phyloP scores from a whole-genome alignment of 805 yeast species.

The Starmerella bombi region DNA sequence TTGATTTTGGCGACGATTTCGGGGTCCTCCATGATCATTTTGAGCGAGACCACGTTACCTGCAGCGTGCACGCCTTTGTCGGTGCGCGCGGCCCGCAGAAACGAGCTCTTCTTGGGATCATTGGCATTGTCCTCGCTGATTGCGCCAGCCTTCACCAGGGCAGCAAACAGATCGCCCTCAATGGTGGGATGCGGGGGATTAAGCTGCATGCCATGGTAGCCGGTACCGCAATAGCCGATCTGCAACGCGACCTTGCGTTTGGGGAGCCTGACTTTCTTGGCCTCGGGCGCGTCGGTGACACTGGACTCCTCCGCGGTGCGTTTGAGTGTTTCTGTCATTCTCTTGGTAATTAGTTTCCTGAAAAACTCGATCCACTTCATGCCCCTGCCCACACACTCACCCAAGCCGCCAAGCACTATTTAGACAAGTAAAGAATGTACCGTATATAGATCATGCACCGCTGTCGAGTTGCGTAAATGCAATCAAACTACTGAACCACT shows the following conservation, averaged over 20 bases:
- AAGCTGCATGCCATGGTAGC: slow-evolving; percentile 91
- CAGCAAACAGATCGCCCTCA: slow-evolving; percentile 76
- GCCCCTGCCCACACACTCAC: no score
- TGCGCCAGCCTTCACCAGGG: slow-evolving; percentile 78
- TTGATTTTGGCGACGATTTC: slow-evolving; percentile 66
- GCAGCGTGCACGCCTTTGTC: slow-evolving; percentile 98
- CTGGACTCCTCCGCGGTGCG: slow-evolving; percentile 9
- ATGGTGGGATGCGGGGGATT: slow-evolving; percentile 82
- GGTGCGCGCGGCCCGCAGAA: slow-evolving; percentile 51
- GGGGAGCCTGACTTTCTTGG: slow-evolving; percentile 29
- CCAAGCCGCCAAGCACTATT: no score
- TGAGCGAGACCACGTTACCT: slow-evolving; percentile 76
- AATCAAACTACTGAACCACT: no score
- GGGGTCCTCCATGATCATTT: slow-evolving; percentile 70
- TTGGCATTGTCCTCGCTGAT: slow-evolving; percentile 73
- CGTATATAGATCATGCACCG: no score
- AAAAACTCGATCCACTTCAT: slow-evolving; percentile 2
- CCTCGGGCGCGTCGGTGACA: not conserved
- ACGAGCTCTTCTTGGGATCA: slow-evolving; percentile 76
- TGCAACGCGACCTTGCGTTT: slow-evolving; percentile 81
- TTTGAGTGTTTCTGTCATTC: slow-evolving; percentile 8
- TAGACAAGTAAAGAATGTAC: no score
- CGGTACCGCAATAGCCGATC: slow-evolving; percentile 92
- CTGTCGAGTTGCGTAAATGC: no score
- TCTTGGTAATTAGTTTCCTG: slow-evolving; percentile 3